Conservation (phyloP, 768 basidiomycete species). For the Xerocomus potaroensis region DNA sequence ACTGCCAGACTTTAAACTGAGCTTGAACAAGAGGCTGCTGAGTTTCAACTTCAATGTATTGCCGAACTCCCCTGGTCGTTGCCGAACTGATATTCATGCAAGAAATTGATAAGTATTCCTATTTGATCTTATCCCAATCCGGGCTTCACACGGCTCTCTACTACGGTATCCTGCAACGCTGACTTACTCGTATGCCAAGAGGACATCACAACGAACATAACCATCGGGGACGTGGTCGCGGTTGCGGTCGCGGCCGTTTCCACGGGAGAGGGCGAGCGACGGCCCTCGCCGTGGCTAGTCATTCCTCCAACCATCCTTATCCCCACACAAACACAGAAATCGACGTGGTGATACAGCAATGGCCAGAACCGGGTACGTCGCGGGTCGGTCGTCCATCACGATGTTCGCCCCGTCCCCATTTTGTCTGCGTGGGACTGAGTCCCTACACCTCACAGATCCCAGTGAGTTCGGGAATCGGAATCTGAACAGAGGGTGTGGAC, state of each 20-base stretch:
- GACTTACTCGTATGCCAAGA: slow-evolving; percentile 20
- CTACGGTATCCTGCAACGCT: no score
- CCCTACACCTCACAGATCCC: slow-evolving; percentile 4
- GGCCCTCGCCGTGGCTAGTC: not conserved
- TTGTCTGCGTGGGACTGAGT: not conserved
- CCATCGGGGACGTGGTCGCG: slow-evolving; percentile 22
- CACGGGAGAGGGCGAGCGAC: slow-evolving; percentile 3
- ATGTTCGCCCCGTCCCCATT: not conserved
- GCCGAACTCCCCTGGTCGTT: no score
- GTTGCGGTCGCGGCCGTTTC: slow-evolving; percentile 19
- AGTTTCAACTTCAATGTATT: no score
- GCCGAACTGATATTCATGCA: no score
- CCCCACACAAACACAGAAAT: slow-evolving; percentile 16
- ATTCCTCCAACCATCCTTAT: slow-evolving; percentile 13
- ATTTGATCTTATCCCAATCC: no score
- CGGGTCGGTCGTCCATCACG: slow-evolving; percentile 1
- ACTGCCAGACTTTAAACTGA: no score
- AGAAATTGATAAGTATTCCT: no score
- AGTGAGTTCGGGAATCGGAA: not conserved
- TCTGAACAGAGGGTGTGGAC: not conserved
- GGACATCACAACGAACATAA: slow-evolving; percentile 12
- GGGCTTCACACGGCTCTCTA: no score
- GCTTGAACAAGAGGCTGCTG: no score
- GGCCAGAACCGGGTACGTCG: slow-evolving; percentile 19
- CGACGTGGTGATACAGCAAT: slow-evolving; percentile 25